Base-by-base conservation (phyloP, 1,139 yeast genomes). In the Debaryomyces nepalensis region DNA sequence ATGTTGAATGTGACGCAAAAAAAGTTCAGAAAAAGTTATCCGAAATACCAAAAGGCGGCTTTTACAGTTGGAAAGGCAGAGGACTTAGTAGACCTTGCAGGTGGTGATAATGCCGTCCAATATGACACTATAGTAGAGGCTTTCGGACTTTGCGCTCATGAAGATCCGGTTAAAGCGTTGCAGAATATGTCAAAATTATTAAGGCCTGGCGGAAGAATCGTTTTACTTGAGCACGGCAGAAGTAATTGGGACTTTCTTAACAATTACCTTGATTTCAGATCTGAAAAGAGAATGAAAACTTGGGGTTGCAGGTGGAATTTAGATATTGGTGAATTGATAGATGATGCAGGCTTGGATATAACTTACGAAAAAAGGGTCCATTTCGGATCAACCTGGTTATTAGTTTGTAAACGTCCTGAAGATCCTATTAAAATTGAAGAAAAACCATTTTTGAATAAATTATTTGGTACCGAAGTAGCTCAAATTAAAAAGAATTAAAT, bases 281-380 rank as follows among this genome's bases (percentile, higher is more conserved):
- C 97, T 5, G 90, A 82, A 43, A 79, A 81, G 52, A 84, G 97
- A 66, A 81, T 91, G 70, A 79, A 86, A 50, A 83, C 86, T 9
- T 93, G 98, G 98, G 98, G 97, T 3, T 93, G 99, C 65, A 73
- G 98, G 58, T 93, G 98, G 97, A 93, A 93, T 58, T 71, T 93
- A 50, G 98, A 93, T 58, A 88, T 93, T 52, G 95, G 90, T 24
- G 93, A 84, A 53, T 74, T 93, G 41, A 75, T 93, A 22, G 91
- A 87, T 56, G 82, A 81, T 47, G 84, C 96, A 10, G 97, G 96
- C 0, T 73, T 93, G 47, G 95, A 87, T 52, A 77, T 93, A 31
- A 87, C 91, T 1, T 82, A 81, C 51, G 90, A 87, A 53, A 81
- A 81, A 51, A 73, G 96, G 52, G 84, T 82, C 19, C 97, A 93